Evolutionary conservation across 169 alveolate species (phyloP).

Genomic region (Sarcocystis neurona): DNA sequence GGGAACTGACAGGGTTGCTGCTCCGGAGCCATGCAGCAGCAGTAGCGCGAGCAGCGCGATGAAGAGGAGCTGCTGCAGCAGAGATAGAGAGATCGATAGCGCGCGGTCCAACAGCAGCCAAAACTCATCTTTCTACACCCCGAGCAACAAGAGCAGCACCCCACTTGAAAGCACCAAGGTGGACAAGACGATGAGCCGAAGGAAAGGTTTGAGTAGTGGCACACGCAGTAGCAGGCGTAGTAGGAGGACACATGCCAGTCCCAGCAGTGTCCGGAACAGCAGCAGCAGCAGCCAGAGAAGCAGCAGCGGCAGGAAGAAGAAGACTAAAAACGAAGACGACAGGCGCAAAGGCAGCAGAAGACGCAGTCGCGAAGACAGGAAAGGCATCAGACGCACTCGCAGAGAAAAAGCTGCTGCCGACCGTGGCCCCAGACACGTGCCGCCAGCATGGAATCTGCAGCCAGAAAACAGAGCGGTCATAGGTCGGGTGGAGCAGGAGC

Average conservation of each 20-base stretch:
- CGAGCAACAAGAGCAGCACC: not conserved
- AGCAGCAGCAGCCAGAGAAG: not conserved
- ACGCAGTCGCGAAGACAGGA: not conserved
- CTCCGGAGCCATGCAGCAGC: no score
- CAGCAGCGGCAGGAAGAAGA: conserved; percentile 19
- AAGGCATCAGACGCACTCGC: no score
- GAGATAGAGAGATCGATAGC: not conserved
- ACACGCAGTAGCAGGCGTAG: conserved; percentile 31
- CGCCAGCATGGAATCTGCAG: no score
- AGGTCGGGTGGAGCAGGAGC: no score
- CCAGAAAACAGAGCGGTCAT: no score
- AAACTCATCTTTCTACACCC: no score
- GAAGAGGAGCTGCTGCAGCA: not conserved
- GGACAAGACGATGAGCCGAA: not conserved
- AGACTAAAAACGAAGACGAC: not conserved
- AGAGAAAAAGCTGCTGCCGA: no score
- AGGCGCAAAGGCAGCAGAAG: not conserved
- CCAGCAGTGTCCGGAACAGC: not conserved
- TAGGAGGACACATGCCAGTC: not conserved
- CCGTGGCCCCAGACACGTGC: no score
- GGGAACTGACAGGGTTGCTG: no score
- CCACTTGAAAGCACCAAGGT: not conserved
- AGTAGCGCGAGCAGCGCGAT: no score
- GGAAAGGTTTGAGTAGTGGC: not conserved
- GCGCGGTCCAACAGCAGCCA: no score